These are phyloP conservation scores for Cryptosporidium ubiquitum DNA, from an alignment of 169 alveolate species.

Conservation along the genomic window DNA sequence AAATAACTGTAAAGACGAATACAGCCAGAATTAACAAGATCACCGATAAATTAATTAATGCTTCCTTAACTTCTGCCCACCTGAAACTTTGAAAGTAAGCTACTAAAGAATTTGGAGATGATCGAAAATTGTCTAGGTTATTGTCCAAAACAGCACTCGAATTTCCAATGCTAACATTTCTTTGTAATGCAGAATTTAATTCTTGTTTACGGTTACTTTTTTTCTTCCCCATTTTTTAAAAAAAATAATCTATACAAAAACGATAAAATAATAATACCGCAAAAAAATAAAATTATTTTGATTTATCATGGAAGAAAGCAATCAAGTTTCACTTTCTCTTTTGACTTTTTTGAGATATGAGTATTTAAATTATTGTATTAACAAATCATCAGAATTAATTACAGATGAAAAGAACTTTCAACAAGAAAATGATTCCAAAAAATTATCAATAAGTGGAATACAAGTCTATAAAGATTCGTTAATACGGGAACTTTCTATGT, in stretches of 20 bases:
- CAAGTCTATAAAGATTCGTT: slow-evolving; percentile 32
- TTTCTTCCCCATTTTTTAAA: slow-evolving; percentile 30
- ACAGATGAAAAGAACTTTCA: slow-evolving; percentile 34
- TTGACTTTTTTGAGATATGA: slow-evolving; percentile 65
- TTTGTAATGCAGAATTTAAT: neutral
- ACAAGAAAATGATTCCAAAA: neutral
- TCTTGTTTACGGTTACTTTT: neutral
- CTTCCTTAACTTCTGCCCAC: slow-evolving; percentile 26
- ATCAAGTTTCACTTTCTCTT: slow-evolving; percentile 45
- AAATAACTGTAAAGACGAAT: slow-evolving; percentile 10
- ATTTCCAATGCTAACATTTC: neutral
- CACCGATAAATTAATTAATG: slow-evolving; percentile 15
- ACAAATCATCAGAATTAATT: slow-evolving; percentile 13
- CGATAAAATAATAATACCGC: slow-evolving; percentile 8
- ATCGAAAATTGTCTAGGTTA: neutral
- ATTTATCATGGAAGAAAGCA: slow-evolving; percentile 1
- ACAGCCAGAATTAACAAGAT: neutral
- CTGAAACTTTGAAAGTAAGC: neutral
- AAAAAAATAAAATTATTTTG: neutral
- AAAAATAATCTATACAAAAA: neutral
- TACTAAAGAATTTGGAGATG: neutral
- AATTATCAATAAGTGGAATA: slow-evolving; percentile 3
- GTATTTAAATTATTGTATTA: slow-evolving; percentile 42
- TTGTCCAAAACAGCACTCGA: neutral
- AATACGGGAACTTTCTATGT: slow-evolving; percentile 50